phyloP scores from a whole-genome alignment of 1,139 yeast genomes.

The Nakaseomyces delphensis region DNA sequence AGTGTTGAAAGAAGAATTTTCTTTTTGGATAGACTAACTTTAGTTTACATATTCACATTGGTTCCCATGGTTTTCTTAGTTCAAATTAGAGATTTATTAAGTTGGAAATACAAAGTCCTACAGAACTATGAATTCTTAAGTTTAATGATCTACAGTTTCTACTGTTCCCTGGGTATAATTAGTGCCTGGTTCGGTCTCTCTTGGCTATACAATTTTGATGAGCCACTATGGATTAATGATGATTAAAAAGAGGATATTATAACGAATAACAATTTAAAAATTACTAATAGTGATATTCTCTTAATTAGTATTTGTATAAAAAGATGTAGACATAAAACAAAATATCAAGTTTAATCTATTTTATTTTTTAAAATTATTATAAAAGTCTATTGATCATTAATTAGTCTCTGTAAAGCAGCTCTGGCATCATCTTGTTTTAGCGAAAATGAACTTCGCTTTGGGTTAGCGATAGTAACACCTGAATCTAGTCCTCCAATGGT shows the following conservation, averaged over 20 bases:
- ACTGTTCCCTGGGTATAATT: constrained; percentile 77
- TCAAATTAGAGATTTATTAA: constrained; percentile 49
- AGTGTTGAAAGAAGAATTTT: constrained; percentile 42
- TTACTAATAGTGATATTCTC: too few species aligned
- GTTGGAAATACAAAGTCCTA: constrained; percentile 38
- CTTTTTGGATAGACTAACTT: constrained; percentile 61
- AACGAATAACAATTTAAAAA: too few species aligned
- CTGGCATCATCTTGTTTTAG: constrained; percentile 26
- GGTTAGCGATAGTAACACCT: constrained; percentile 4
- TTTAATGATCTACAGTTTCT: constrained; percentile 74
- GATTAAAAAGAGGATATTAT: constrained; percentile 6
- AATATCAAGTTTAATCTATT: background rate
- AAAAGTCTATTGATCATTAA: constrained; percentile 16
- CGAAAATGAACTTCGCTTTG: constrained; percentile 3
- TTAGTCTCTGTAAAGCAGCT: constrained; percentile 24
- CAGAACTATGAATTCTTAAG: constrained; percentile 60
- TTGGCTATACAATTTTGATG: constrained; percentile 80
- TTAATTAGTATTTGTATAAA: too few species aligned
- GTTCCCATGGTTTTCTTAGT: constrained; percentile 53
- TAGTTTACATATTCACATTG: constrained; percentile 60
- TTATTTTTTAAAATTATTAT: background rate
- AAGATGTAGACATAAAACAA: too few species aligned
- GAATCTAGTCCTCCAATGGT: constrained; percentile 1
- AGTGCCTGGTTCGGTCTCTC: constrained; percentile 84
- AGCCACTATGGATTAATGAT: constrained; percentile 43